Conservation (phyloP, 2,329 filamentous ascomycete species). For the Teratosphaeria viscida region DNA sequence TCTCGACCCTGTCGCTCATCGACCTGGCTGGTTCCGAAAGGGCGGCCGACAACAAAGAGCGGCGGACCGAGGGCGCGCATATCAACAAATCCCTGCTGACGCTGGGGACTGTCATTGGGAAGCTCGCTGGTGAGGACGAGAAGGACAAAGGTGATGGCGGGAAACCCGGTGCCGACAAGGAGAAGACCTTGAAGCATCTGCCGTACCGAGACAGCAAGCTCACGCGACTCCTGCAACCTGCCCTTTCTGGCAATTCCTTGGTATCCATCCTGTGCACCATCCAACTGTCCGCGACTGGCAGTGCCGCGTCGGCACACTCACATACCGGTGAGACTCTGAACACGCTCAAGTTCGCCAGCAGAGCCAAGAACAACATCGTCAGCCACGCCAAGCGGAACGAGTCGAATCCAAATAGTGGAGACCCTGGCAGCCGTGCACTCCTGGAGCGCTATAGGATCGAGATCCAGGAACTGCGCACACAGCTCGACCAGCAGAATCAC, state of each 20-base stretch:
- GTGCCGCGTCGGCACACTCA: conserved; percentile 54
- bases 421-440: conserved; percentile 75
- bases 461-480: conserved; percentile 68
- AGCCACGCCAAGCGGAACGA: conserved; percentile 94
- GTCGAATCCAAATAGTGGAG: conserved; percentile 63
- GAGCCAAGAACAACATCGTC: conserved; percentile 95
- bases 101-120: conserved; percentile 86
- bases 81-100: conserved; percentile 98
- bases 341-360: conserved; percentile 90
- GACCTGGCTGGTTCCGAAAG: conserved; percentile 94
- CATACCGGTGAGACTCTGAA: conserved; percentile 87
- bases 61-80: conserved; percentile 86
- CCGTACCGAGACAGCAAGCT: conserved; percentile 97
- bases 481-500: conserved; percentile 76
- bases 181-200: conserved; percentile 62
- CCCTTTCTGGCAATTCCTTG: conserved; percentile 82
- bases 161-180: conserved; percentile 49
- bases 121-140: conserved; percentile 81
- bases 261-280: conserved; percentile 98
- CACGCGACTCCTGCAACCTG: conserved; percentile 82
- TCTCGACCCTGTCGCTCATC: conserved; percentile 90
- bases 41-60: conserved; percentile 89
- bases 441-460: conserved; percentile 91
- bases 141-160: conserved; percentile 62
- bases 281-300: conserved; percentile 66